Conservation (phyloP, 345 rosid genomes). For the Nasturtium officinale region DNA sequence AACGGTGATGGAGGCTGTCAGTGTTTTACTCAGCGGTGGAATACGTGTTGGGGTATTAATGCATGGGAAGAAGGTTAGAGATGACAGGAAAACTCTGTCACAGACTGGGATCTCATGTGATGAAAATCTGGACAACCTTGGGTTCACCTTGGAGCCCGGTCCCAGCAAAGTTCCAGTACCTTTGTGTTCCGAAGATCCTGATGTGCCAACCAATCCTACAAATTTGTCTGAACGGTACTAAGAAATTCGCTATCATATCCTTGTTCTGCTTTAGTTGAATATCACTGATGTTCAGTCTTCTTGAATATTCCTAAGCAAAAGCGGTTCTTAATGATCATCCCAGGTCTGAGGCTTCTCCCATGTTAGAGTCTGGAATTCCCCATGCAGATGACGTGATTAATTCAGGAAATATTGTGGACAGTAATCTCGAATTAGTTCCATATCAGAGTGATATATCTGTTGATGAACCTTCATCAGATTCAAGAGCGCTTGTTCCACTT, state of each 20-base stretch:
- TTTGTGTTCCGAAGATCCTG: constrained; percentile 53
- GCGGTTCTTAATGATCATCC: constrained; percentile 39
- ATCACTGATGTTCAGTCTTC: constrained; percentile 36
- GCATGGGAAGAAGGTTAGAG: constrained; percentile 82
- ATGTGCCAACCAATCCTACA: constrained; percentile 42
- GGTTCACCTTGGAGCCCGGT: constrained; percentile 75
- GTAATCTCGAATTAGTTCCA: constrained; percentile 51
- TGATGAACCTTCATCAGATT: constrained; percentile 57
- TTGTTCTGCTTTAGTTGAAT: constrained; percentile 40
- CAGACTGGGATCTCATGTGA: constrained; percentile 69
- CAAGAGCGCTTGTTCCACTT: constrained; percentile 73
- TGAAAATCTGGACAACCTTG: constrained; percentile 59
- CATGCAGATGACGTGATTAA: constrained; percentile 45
- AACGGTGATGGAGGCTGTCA: constrained; percentile 72
- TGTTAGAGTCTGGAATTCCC: constrained; percentile 49
- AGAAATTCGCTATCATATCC: constrained; percentile 23
- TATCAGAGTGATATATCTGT: constrained; percentile 50
- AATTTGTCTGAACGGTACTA: constrained; percentile 57
- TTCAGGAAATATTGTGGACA: constrained; percentile 45
- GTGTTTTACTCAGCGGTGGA: constrained; percentile 70
- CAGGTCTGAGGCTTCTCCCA: constrained; percentile 61
- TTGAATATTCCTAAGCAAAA: constrained; percentile 47
- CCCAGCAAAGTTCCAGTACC: constrained; percentile 46
- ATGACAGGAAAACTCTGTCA: constrained; percentile 68
- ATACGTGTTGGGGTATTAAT: constrained; percentile 71